Conservation (phyloP, 2,329 filamentous ascomycete species). For the Periconia digitata region DNA sequence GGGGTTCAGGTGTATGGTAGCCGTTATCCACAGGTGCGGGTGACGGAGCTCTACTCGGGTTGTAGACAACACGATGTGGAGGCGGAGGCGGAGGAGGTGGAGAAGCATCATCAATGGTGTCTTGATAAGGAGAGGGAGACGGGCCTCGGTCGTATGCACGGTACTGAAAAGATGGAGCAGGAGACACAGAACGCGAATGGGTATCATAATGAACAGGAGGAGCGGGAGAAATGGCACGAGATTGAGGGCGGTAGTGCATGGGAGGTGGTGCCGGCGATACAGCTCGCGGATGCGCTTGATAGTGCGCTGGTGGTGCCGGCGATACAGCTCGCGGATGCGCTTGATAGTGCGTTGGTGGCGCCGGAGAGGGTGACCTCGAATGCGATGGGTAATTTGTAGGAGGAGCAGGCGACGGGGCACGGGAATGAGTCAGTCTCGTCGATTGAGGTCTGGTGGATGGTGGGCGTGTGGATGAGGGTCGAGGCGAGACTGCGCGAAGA, state of each 20-base stretch:
- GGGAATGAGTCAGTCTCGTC: too few species aligned
- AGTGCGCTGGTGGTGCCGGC: constrained; percentile 24
- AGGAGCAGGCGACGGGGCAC: constrained; percentile 44
- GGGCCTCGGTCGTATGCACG: constrained; percentile 42
- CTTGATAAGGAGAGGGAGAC: constrained; percentile 42
- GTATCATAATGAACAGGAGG: constrained; percentile 31
- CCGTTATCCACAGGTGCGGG: constrained; percentile 43
- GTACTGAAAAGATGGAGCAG: constrained; percentile 39
- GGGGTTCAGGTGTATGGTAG: constrained; percentile 64
- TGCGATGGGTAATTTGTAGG: constrained; percentile 24
- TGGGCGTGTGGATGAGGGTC: constrained; percentile 34
- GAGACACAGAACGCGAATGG: constrained; percentile 30
- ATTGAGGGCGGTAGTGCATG: constrained; percentile 19
- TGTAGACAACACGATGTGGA: constrained; percentile 66
- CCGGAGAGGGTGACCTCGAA: constrained; percentile 27
- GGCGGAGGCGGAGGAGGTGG: constrained; percentile 86
- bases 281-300: constrained; percentile 20
- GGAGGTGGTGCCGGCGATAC: constrained; percentile 30
- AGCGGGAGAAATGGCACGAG: constrained; percentile 32
- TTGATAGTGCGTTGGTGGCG: constrained; percentile 25
- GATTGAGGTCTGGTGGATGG: too few species aligned
- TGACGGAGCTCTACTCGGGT: constrained; percentile 43
- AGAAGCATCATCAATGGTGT: constrained; percentile 63
- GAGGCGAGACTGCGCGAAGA: constrained; percentile 45
- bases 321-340: constrained; percentile 30